Conservation (phyloP, 768 basidiomycete genomes). For the Boletus pseudopeckii region DNA sequence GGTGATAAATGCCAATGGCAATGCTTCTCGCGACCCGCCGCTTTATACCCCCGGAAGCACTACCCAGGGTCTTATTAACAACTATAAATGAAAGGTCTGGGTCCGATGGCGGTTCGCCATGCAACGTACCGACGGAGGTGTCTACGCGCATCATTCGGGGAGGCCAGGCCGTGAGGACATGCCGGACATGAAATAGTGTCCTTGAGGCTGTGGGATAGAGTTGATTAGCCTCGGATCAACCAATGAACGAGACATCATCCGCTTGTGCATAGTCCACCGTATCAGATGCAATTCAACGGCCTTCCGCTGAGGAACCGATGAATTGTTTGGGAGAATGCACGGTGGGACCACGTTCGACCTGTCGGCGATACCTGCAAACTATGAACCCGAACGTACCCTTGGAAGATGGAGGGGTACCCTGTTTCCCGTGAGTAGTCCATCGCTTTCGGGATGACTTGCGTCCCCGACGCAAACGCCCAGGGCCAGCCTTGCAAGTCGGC, state of each 20-base stretch:
- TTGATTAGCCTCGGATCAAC: conserved; percentile 11
- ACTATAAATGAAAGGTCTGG: background rate
- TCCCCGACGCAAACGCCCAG: background rate
- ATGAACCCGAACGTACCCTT: too few species aligned
- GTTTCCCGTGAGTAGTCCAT: background rate
- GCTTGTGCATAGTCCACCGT: too few species aligned
- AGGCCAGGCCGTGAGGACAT: background rate
- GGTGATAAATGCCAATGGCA: background rate
- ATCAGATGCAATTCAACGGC: background rate
- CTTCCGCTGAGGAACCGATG: background rate
- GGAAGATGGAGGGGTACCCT: background rate
- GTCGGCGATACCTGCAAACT: background rate
- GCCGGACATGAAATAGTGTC: background rate
- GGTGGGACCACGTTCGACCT: background rate
- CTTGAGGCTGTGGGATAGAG: background rate
- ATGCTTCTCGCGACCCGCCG: background rate
- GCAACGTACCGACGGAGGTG: background rate
- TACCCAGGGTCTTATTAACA: background rate
- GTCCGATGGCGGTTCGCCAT: background rate
- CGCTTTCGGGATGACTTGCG: background rate
- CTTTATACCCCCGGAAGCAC: conserved; percentile 15
- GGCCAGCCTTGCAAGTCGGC: background rate
- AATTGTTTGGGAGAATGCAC: background rate
- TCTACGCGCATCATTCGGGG: conserved; percentile 4
- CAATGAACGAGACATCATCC: background rate